Evolutionary conservation across 2,329 filamentous ascomycete species (phyloP), one percentile per base, ranked within the genome.

Genomic region (Diplodia scrobiculata): DNA sequence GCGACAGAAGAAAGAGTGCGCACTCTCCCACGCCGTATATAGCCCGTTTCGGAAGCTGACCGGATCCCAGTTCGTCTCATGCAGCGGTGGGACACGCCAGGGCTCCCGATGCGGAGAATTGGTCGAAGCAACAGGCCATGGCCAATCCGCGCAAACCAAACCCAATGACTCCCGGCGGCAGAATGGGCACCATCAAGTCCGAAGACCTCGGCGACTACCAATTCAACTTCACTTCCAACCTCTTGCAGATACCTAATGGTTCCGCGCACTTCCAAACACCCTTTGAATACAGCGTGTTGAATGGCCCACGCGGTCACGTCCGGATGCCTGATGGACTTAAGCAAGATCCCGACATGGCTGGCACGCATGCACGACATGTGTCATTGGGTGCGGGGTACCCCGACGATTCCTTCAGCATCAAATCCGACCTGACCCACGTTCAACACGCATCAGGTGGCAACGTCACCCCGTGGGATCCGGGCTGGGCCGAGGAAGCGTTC

Each of bases 401-500:
- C 17, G n/a, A 45, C 41, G 17, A 36, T 10, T 2, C 19, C 19
- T 21, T 36, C 21, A 13, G 19, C 21, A 19, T 45, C n/a, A 45
- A 45, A 45, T n/a, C 13, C 21, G 54, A 21, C 36, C 45, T 21
- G 17, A 45, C 41, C 54, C 10, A 27, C 34, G 21, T 17, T 1
- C 32, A 36, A 21, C 54, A n/a, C 5, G 5, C 41, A 19, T 19
- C 41, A 0, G 41, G 41, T 11, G n/a, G n/a, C 17, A 41, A 45
- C 54, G 54, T 59, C 36, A 14, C 27, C n/a, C 36, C 25, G 5
- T 60, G 55, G 55, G 55, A 60, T 9, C 55, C 55, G 6, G 55
- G 55, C 14, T 60, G 55, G 55, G 55, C 55, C 14, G 55, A 60
- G 9, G 55, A 60, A 5, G 55, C 55, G 9, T 60, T 60, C 38